A percentile compares a stretch with the other conserved stretches of the same genome.
phyloP scores from a whole-genome alignment of 2,329 filamentous ascomycete genomes.

The Fusarium chaquense region DNA sequence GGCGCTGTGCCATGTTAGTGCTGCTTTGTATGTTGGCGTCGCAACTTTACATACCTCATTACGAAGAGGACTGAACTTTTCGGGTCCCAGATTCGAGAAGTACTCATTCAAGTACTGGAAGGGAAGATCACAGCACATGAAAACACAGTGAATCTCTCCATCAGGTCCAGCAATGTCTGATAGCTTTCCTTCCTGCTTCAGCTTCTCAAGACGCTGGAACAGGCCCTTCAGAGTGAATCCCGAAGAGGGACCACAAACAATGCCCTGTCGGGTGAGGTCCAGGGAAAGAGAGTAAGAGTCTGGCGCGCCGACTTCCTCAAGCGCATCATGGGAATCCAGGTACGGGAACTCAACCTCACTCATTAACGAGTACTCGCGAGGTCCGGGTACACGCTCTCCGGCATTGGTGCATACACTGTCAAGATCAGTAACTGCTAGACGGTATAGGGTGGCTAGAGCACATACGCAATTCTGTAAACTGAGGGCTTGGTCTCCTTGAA shows the following conservation, averaged over 20 bases:
- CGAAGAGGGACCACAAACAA: constrained; percentile 72
- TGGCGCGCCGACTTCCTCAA: constrained; percentile 67
- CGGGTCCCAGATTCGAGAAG: constrained; percentile 64
- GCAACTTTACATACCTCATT: constrained; percentile 51
- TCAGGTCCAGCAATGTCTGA: constrained; percentile 58
- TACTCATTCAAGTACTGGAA: constrained; percentile 72
- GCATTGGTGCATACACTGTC: constrained; percentile 66
- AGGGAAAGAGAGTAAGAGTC: constrained; percentile 67
- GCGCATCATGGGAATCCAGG: constrained; percentile 63
- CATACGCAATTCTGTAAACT: constrained; percentile 54
- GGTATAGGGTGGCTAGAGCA: neutral
- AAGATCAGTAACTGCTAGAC: constrained; percentile 9
- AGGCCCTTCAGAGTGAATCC: constrained; percentile 68
- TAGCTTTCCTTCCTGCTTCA: constrained; percentile 60
- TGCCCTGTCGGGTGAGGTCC: constrained; percentile 66
- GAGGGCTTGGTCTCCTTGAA: constrained; percentile 64
- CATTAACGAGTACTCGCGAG: constrained; percentile 64
- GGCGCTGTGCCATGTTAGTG: constrained; percentile 53
- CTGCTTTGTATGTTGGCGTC: rapidly evolving
- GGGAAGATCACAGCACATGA: constrained; percentile 71
- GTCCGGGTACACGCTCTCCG: constrained; percentile 69
- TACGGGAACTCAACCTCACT: constrained; percentile 68
- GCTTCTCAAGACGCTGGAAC: constrained; percentile 61
- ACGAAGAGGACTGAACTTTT: constrained; percentile 62
- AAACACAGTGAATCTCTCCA: constrained; percentile 65